Percentiles rank a stretch among this genome's conserved stretches.
phyloP scores from a whole-genome alignment of 495 filamentous ascomycete genomes.

The Tuber brumale region DNA sequence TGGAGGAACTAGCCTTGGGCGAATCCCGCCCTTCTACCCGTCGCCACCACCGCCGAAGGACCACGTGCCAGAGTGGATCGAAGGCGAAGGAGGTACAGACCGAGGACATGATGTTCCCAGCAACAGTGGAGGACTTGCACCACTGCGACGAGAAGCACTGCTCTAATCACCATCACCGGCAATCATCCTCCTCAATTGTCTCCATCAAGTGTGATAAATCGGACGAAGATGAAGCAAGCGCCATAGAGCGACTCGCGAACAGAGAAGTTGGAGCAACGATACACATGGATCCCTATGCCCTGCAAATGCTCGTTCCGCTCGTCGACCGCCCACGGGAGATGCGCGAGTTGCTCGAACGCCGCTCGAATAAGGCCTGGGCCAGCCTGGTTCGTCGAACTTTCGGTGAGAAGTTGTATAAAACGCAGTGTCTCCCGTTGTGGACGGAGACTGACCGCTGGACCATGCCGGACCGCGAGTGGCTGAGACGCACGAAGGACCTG shows the following conservation, averaged over 20 bases:
- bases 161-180: constrained; percentile 35
- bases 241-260: background rate
- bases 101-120: constrained; percentile 31
- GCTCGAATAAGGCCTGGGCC: constrained; percentile 33
- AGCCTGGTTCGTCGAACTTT: constrained; percentile 27
- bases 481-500: constrained; percentile 29
- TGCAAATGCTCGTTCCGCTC: constrained; percentile 37
- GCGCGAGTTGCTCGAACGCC: constrained; percentile 31
- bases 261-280: constrained; percentile 32
- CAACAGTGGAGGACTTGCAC: constrained; percentile 29
- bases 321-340: constrained; percentile 36
- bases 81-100: constrained; percentile 10
- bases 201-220: constrained; percentile 36
- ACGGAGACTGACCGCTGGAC: constrained; percentile 27
- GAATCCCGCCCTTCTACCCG: constrained; percentile 16
- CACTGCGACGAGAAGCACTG: constrained; percentile 35
- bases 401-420: constrained; percentile 26
- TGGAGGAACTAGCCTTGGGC: constrained; percentile 11
- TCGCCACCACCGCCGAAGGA: constrained; percentile 27
- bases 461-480: constrained; percentile 35
- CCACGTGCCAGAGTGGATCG: constrained; percentile 20
- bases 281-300: constrained; percentile 33
- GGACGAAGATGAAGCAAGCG: constrained; percentile 30
- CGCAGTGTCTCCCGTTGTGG: constrained; percentile 35
- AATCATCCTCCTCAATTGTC: constrained; percentile 31